Conservation (phyloP, 768 basidiomycete genomes). For the Tubosaeta brunneosetosa region DNA sequence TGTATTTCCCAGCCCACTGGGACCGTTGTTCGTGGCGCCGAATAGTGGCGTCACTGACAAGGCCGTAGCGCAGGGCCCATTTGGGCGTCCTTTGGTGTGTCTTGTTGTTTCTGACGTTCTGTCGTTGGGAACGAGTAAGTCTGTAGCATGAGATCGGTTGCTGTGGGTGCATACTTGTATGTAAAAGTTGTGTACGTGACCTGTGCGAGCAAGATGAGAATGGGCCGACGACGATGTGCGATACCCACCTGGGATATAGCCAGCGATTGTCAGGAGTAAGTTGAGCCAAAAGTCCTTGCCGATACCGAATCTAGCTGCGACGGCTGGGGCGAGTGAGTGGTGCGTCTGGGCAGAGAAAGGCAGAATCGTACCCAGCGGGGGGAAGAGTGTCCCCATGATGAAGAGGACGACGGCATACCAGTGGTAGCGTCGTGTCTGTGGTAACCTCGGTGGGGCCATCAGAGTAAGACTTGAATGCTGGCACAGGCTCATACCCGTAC, state of each 20-base stretch:
- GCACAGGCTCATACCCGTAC: neutral
- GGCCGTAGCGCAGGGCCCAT: slow-evolving; percentile 88
- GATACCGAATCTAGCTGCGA: slow-evolving; percentile 89
- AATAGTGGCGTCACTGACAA: slow-evolving; percentile 76
- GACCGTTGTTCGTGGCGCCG: slow-evolving; percentile 74
- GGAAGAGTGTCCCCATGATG: slow-evolving; percentile 84
- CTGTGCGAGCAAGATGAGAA: slow-evolving; percentile 33
- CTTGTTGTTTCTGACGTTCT: slow-evolving; percentile 97
- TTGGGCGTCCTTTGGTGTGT: slow-evolving; percentile 90
- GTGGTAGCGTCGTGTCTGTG: slow-evolving; percentile 60
- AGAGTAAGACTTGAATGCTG: neutral
- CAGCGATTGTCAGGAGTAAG: slow-evolving; percentile 79
- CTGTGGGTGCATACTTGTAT: slow-evolving; percentile 54
- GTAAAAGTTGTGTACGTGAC: slow-evolving; percentile 91
- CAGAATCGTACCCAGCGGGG: slow-evolving; percentile 69
- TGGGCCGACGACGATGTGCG: neutral
- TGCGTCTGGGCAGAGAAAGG: neutral
- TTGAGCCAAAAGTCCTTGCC: slow-evolving; percentile 92
- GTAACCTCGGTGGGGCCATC: slow-evolving; percentile 51
- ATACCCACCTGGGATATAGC: slow-evolving; percentile 77
- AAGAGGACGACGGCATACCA: slow-evolving; percentile 79
- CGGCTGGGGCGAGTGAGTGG: slow-evolving; percentile 49
- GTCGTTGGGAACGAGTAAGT: slow-evolving; percentile 10
- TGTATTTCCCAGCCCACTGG: slow-evolving; percentile 84
- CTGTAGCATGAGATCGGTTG: neutral